These are phyloP conservation scores for Naganishia albida DNA, from an alignment of 1,284 basidiomycete genomes.

Conservation along the genomic window DNA sequence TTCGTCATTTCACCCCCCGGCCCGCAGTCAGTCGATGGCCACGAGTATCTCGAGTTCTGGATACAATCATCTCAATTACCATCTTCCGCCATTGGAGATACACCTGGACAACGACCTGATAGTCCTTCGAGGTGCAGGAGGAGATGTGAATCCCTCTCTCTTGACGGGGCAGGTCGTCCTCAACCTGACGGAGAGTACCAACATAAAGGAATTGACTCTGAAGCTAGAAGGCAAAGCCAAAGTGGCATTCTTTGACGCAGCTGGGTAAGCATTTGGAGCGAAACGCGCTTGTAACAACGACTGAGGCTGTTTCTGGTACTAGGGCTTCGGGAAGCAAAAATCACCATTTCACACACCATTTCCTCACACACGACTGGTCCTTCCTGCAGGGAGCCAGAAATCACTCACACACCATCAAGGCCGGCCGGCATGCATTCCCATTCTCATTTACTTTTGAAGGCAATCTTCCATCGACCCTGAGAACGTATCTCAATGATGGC, in stretches of 20 bases:
- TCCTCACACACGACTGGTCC: constrained; percentile 80
- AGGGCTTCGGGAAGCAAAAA: constrained; percentile 44
- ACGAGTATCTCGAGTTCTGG: constrained; percentile 16
- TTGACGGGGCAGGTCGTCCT: constrained; percentile 70
- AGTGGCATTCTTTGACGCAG: constrained; percentile 64
- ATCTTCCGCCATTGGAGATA: constrained; percentile 64
- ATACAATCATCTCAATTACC: constrained; percentile 1
- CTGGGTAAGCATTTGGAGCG: constrained; percentile 61
- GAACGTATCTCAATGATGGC: constrained; percentile 62
- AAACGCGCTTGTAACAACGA: constrained; percentile 28
- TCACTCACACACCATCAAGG: constrained; percentile 80
- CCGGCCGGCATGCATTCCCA: constrained; percentile 67
- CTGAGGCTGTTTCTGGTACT: neutral
- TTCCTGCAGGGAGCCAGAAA: constrained; percentile 64
- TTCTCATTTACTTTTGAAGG: constrained; percentile 75
- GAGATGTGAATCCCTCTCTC: constrained; percentile 74
- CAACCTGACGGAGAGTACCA: constrained; percentile 73
- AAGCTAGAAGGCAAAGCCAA: constrained; percentile 79
- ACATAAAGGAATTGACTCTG: constrained; percentile 82
- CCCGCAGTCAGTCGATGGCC: constrained; percentile 4
- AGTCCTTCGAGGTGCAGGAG: constrained; percentile 73
- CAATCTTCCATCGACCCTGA: constrained; percentile 73
- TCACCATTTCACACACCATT: constrained; percentile 62
- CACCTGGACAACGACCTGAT: constrained; percentile 69
- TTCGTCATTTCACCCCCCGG: constrained; percentile 9